Evolutionary conservation across 1,284 basidiomycete species (phyloP), one percentile per base, ranked within the genome.

Genomic region (Pseudozyma pruni): DNA sequence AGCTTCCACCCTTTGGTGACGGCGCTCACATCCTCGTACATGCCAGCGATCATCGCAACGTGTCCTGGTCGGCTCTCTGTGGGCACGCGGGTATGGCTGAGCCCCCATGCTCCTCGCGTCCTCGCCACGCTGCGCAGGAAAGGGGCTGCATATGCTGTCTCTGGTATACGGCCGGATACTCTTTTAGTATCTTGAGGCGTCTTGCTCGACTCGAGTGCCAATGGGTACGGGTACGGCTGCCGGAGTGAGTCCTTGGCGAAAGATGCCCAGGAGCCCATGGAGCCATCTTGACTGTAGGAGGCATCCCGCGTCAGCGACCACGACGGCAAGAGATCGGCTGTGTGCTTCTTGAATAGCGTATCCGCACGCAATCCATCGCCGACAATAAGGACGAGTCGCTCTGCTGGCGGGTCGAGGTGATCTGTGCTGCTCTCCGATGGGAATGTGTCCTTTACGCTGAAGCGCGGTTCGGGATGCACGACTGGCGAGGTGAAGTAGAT

Each of bases 1-100:
- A 88, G 87, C 85, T 93, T 93, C 91, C 91, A 93, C 51, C 91
- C 92, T 90, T 91, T 66, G 0, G 90, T 93, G 27, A 94, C 92
- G 13, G 92, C 92, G 6, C 90, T 92, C 6, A 93, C 91, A 75
- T 94, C 92, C 82, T 94, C 93, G 80, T 94, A 94, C 91, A 94
- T 93, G 8, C 92, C 92, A 33, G 90, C 93, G 72, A 94, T 93
- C 61, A 94, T 87, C 25, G 92, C 92, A 27, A 94, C 92, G 52
- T 85, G 93, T 8, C 92, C 93, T 2, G 92, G 92, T 22, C 93
- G 85, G 82, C 90, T 91, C 76, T 94, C 93, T 1, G 93, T 94
- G 13, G 92, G 92, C 2, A 94, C 92, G 41, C 89, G 86, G 0
- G 93, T 94, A 79, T 94, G 92, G 11, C 90, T 92, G 29, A 94